Conservation (phyloP, 192 early-diverging fungal species). For the Geranomyces variabilis region DNA sequence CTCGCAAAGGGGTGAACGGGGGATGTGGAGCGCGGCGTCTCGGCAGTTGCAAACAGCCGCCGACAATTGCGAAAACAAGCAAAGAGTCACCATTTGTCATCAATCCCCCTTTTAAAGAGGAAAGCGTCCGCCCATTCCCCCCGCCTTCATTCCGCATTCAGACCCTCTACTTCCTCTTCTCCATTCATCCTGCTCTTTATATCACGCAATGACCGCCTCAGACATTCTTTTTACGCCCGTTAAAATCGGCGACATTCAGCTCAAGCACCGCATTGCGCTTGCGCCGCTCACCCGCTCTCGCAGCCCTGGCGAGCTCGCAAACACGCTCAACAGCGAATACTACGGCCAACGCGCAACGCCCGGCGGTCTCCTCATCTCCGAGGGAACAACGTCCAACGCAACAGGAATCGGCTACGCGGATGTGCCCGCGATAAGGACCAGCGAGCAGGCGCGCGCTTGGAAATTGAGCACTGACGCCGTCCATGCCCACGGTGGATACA, state of each 20-base stretch:
- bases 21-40: too few species aligned
- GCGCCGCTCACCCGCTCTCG: constrained; percentile 51
- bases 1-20: too few species aligned
- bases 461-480: constrained; percentile 57
- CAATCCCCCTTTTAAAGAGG: too few species aligned
- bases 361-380: constrained; percentile 52
- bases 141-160: too few species aligned
- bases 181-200: too few species aligned
- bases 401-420: constrained; percentile 29
- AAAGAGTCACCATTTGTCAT: too few species aligned
- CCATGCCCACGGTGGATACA: constrained; percentile 56
- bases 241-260: constrained; percentile 40
- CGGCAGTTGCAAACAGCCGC: too few species aligned
- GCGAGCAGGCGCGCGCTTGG: constrained; percentile 53
- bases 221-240: constrained; percentile 37
- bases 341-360: constrained; percentile 50
- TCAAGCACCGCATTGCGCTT: constrained; percentile 46
- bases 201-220: constrained; percentile 16
- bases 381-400: constrained; percentile 37
- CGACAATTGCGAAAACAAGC: too few species aligned
- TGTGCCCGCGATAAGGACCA: constrained; percentile 18
- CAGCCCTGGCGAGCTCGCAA: constrained; percentile 38
- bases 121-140: too few species aligned
- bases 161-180: too few species aligned
- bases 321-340: constrained; percentile 46